These are phyloP conservation scores for Trichothecium roseum DNA, from an alignment of 2,329 filamentous ascomycete genomes.

Conservation along the genomic window DNA sequence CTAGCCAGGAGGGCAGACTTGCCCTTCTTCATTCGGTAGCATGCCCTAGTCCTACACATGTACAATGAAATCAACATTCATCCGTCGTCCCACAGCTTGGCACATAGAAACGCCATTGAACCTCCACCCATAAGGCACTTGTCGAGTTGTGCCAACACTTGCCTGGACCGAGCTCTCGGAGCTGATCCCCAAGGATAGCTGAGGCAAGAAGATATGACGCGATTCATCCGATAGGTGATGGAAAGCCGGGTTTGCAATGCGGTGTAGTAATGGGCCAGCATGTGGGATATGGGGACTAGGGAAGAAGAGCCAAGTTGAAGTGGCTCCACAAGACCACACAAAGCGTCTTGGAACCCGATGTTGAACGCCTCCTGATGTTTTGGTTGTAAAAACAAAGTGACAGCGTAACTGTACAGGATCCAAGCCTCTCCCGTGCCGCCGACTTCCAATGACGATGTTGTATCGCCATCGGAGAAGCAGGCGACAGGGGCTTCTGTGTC, in stretches of 20 bases:
- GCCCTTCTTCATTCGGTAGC: too few relatives aligned
- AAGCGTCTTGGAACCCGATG: slow-evolving; percentile 58
- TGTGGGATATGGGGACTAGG: not conserved
- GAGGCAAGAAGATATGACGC: not conserved
- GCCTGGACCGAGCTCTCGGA: too few relatives aligned
- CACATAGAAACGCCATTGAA: too few relatives aligned
- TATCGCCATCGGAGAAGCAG: slow-evolving; percentile 43
- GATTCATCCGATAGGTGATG: not conserved
- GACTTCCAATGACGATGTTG: slow-evolving; percentile 54
- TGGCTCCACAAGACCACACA: slow-evolving; percentile 33
- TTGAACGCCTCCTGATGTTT: slow-evolving; percentile 69
- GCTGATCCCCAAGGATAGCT: not conserved
- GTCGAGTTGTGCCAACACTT: too few relatives aligned
- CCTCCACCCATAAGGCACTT: too few relatives aligned
- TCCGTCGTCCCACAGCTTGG: too few relatives aligned
- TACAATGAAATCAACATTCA: too few relatives aligned
- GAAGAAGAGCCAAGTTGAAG: slow-evolving; percentile 2
- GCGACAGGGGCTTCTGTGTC: too few relatives aligned
- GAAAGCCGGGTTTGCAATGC: not conserved
- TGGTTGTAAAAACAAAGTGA: slow-evolving; percentile 78
- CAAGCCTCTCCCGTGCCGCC: slow-evolving; percentile 39
- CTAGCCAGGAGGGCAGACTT: too few relatives aligned
- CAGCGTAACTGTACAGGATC: slow-evolving; percentile 59
- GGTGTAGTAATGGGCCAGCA: not conserved
- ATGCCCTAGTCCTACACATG: too few relatives aligned